phyloP scores from a whole-genome alignment of 352 stramenopile genomes.

The Elongisporangium senticosum region DNA sequence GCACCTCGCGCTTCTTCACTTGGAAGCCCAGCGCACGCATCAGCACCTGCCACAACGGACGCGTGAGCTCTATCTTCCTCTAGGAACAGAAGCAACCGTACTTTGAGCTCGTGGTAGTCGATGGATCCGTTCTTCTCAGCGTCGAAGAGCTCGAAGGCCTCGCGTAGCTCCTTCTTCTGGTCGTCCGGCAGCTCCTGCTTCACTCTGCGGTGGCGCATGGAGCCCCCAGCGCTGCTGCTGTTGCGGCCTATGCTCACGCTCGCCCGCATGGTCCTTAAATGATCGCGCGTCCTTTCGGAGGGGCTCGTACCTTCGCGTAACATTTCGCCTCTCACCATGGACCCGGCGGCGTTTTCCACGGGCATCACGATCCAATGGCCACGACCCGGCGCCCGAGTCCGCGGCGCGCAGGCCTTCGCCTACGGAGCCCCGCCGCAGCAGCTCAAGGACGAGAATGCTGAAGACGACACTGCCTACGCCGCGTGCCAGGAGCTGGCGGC shows the following conservation, averaged over 20 bases:
- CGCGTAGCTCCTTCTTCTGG: constrained; percentile 87
- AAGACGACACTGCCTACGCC: constrained; percentile 29
- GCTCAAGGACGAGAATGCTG: constrained; percentile 6
- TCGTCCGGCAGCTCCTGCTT: constrained; percentile 76
- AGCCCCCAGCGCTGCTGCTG: constrained; percentile 4
- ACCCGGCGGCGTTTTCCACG: constrained; percentile 42
- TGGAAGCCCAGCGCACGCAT: constrained; percentile 92
- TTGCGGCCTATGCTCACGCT: constrained; percentile 9
- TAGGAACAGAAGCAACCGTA: constrained; percentile 9
- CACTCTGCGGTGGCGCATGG: constrained; percentile 27
- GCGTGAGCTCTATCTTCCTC: not conserved
- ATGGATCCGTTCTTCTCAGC: constrained; percentile 86
- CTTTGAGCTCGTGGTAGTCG: constrained; percentile 94
- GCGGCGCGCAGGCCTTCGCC: not conserved
- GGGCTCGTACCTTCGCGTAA: constrained; percentile 8
- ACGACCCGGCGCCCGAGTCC: not conserved
- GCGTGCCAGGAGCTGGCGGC: constrained; percentile 62
- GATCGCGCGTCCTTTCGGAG: constrained; percentile 2
- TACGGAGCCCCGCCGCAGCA: not conserved
- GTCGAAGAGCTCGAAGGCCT: constrained; percentile 94
- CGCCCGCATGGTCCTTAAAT: not conserved
- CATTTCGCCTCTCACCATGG: constrained; percentile 18
- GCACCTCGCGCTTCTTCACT: constrained; percentile 86
- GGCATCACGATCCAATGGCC: constrained; percentile 51
- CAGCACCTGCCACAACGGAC: constrained; percentile 35